These are phyloP conservation scores for Dothistroma pini DNA, from an alignment of 2,329 filamentous ascomycete genomes.

Conservation along the genomic window DNA sequence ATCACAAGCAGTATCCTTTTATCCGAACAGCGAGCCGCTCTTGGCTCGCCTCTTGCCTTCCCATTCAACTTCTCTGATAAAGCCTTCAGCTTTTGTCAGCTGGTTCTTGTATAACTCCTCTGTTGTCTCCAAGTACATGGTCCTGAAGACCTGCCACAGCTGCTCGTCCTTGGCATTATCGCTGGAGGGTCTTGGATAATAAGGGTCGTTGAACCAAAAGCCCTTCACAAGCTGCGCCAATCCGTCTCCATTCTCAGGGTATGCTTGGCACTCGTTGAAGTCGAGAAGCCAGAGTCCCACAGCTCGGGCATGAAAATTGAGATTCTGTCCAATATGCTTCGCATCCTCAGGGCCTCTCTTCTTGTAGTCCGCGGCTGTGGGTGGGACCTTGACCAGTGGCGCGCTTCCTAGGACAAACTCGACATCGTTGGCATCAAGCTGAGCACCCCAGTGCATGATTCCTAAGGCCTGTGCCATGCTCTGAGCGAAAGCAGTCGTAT, in stretches of 20 bases:
- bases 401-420: slow-evolving; percentile 2
- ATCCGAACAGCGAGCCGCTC: background rate
- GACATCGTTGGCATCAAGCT: slow-evolving; percentile 3
- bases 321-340: background rate
- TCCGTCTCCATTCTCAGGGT: background rate
- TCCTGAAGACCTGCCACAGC: background rate
- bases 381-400: background rate
- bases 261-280: slow-evolving; percentile 1
- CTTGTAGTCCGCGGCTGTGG: background rate
- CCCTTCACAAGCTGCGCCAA: background rate
- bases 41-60: background rate
- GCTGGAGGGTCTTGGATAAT: background rate
- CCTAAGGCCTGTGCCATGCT: background rate
- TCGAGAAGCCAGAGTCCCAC: slow-evolving; percentile 4
- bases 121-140: background rate
- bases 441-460: background rate
- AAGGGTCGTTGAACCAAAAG: background rate
- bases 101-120: background rate
- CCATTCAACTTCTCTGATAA: background rate
- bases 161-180: background rate
- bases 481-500: background rate
- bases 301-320: background rate
- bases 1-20: background rate
- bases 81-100: background rate
- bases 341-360: background rate